phyloP scores from a whole-genome alignment of 495 filamentous ascomycete genomes.

The Penicillium atrosanguineum region DNA sequence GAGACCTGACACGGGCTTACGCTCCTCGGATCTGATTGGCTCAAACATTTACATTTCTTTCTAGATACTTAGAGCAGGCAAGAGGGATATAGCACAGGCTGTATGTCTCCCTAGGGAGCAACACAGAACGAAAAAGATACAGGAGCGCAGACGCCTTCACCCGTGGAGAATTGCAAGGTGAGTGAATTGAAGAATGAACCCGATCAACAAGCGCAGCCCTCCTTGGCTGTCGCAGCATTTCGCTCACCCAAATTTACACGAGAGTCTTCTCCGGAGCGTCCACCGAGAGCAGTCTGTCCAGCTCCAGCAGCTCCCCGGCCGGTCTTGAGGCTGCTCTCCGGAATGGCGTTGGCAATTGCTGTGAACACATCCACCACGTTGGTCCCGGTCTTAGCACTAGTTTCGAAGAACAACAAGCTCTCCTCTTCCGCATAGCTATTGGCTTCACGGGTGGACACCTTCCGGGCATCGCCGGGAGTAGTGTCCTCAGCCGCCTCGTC shows the following conservation, averaged over 20 bases:
- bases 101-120: slow-evolving; percentile 6
- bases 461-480: slow-evolving; percentile 74
- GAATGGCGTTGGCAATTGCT: slow-evolving; percentile 96
- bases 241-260: slow-evolving; percentile 46
- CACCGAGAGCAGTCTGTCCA: slow-evolving; percentile 44
- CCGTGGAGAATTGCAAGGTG: slow-evolving; percentile 17
- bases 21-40: slow-evolving; percentile 27
- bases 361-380: slow-evolving; percentile 97
- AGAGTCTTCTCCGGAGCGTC: slow-evolving; percentile 40
- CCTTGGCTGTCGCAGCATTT: slow-evolving; percentile 63
- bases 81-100: slow-evolving; percentile 6
- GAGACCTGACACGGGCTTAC: slow-evolving; percentile 32
- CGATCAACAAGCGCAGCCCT: slow-evolving; percentile 84
- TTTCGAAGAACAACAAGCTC: slow-evolving; percentile 92
- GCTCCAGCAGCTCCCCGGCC: slow-evolving; percentile 63
- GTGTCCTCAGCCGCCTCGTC: slow-evolving; percentile 60
- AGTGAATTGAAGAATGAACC: slow-evolving; percentile 6
- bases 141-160: slow-evolving; percentile 23
- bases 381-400: slow-evolving; percentile 90
- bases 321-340: slow-evolving; percentile 91
- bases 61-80: not conserved
- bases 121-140: slow-evolving; percentile 12
- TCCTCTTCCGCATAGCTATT: slow-evolving; percentile 93
- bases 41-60: slow-evolving; percentile 7
- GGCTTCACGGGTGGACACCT: slow-evolving; percentile 84